Evolutionary conservation across 176 grass and related monocot genomes (phyloP), one percentile per base, ranked within the genome.

Genomic region (Phyllostachys edulis): DNA sequence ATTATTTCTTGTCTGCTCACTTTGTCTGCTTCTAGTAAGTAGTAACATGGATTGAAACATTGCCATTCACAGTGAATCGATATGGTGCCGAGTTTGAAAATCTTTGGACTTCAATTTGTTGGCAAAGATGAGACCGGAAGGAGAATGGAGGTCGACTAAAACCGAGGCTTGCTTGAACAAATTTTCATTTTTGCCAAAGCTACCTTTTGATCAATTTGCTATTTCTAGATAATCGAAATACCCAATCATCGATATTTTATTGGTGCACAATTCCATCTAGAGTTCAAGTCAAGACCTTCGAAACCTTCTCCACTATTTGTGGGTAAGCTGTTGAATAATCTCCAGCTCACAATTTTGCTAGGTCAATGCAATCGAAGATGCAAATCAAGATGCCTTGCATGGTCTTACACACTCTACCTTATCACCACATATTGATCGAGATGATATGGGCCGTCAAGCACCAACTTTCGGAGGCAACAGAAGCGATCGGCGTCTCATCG

Each of bases 281-380:
- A 99, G 82, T 99, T 99, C 81, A 94, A 96, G 87, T 99, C 97
- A 68, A 89, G 93, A 75, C 93, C 97, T 72, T 88, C 92, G 65
- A 96, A 91, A 32, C 97, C 97, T 75, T 96, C 97, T 69, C 89
- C 93, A 20, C 78, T 96, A 46, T 99, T 99, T 92, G 84, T 94
- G 69, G 97, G 97, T 99, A 92, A 91, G 78, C 57, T 76, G n/a
- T 5, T 40, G 15, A 47, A 47, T 50, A 47, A 78, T 59, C 20
- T 65, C 34, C 29, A 23, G 10, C 46, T 52, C 3, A 67, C 12
- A 72, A 23, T 67, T 60, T 77, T 50, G 17, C 16, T 7, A 27
- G n/a, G n/a, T n/a, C n/a, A n/a, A n/a, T n/a, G n/a, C n/a, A n/a
- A n/a, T n/a, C n/a, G n/a, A n/a, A n/a, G n/a, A n/a, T n/a, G n/a